Evolutionary conservation across 208 protist species (phyloP), one percentile per base, ranked within the genome.

Genomic region (Acanthamoeba healyi): DNA sequence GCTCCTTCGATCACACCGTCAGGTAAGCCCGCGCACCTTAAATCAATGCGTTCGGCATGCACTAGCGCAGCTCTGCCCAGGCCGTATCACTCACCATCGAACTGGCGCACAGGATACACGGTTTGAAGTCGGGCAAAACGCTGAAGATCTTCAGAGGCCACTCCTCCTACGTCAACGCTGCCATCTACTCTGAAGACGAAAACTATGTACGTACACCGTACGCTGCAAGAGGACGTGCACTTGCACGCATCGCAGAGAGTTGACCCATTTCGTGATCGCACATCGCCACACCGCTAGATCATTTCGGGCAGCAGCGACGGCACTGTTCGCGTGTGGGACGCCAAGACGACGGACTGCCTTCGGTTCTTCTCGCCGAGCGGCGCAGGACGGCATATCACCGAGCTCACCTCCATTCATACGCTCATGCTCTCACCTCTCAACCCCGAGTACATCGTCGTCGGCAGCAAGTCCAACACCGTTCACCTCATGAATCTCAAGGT

Each of bases 271-370:
- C n/a, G n/a, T n/a, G n/a, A 54, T n/a, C n/a, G n/a, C n/a, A n/a
- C n/a, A 0, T 63, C 12, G 56, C 17, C 14, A 2, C 29, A 12
- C 40, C 22, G 65, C 65, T 74, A 94, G 92, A 51, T 94, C 22
- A 89, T 94, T 26, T 90, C 77, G 42, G 92, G 92, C 15, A 94
- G 92, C 40, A 94, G 92, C 51, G 92, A 94, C 44, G 92, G 92
- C 26, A 94, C 92, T n/a, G 26, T 94, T 5, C 32, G 61, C 4
- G 70, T 94, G 46, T 94, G 92, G 92, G 92, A 94, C 15, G 77
- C 92, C 29, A 94, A 94, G 79, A 94, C 92, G 40, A 94, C 77
- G 38, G 92, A 94, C 40, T 94, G 92, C 54, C 79, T 94, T 14
- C 46, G 58, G 38, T 58, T 77, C 42, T 90, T 94, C 56, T 89